Base-by-base conservation (phyloP, 225 moss, liverwort and hornwort genomes). In the Pseudisothecium myosuroides region DNA sequence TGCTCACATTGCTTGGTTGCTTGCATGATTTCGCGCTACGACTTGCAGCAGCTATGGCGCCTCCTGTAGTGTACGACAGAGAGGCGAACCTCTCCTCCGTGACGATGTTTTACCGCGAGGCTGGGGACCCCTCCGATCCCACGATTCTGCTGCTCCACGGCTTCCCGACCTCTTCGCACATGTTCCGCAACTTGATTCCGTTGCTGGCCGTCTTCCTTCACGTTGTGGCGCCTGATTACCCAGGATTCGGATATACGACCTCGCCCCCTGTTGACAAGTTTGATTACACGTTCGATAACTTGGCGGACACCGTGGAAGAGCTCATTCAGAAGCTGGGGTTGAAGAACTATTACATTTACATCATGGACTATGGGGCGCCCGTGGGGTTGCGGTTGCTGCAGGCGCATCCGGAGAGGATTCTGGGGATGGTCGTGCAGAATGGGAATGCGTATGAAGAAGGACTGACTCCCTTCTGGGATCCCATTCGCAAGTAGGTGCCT, bases 151-250 rank as follows among this genome's bases (percentile, higher is more conserved):
- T 95, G 17, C 88, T 95, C 59, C 95, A 95, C 18, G 93, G 95
- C 9, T 95, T 95, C 72, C 92, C 93, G 20, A 95, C 93, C 10
- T 95, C 95, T 15, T 95, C 93, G 58, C 95, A 95, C 90, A 92
- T 92, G 95, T 95, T 92, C 61, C 92, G 91, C 67, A 74, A 72
- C 67, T 89, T 95, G 90, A 94, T 95, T 13, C 95, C 92, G 3
- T 59, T 89, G 26, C 85, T 95, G 59, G 80, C 95, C 12, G 58
- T 50, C 11, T 79, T 84, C 61, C 84, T 93, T 36, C 93, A 95
- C 83, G 87, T 94, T 29, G 76, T 94, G 34, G 95, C 95, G 43
- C 95, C 95, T 0, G 92, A 95, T 41, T 84, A 39, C 34, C 95
- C 95, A 8, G 95, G 95, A 14, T 95, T 90, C 68, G 95, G 95